Base-by-base conservation (phyloP, 805 yeast genomes). In the Myxozyma kluyveri region DNA sequence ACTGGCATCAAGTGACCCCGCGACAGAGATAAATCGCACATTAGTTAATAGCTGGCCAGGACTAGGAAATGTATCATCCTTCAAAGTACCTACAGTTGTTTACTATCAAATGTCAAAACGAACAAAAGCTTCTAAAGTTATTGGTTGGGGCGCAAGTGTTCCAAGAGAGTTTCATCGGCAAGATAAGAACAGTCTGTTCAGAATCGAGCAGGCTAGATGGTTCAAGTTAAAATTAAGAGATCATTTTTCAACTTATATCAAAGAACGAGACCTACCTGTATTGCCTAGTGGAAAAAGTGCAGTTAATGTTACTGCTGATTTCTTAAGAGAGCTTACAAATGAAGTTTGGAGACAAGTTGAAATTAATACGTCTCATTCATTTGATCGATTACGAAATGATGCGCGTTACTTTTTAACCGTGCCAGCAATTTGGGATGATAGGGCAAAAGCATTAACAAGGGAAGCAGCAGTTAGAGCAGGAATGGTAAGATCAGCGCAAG, bases 1-100 rank as follows among this genome's bases (percentile, higher is more conserved):
- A n/a, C n/a, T n/a, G n/a, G n/a, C n/a, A n/a, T n/a, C n/a, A n/a
- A n/a, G n/a, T n/a, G n/a, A n/a, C n/a, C n/a, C n/a, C n/a, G n/a
- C n/a, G n/a, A n/a, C n/a, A n/a, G n/a, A n/a, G n/a, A n/a, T n/a
- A n/a, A n/a, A n/a, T n/a, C n/a, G n/a, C n/a, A n/a, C n/a, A n/a
- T n/a, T n/a, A n/a, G n/a, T n/a, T n/a, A n/a, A n/a, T n/a, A n/a
- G 48, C 27, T 53, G 59, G 59, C 49, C 54, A 2, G 59, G 59
- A 21, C 23, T 40, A 5, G 59, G 50, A 14, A 55, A 55, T 27
- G 41, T 39, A 29, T 22, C 53, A 3, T 18, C 27, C 32, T 24
- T 21, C 35, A 55, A 55, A 35, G 52, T 55, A n/a, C 59, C 59
- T 22, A 41, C 54, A 6, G 54, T 44, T 2, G 21, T 55, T 4